Evolutionary conservation across 768 basidiomycete species (phyloP), one percentile per base, ranked within the genome.

Genomic region (Gymnopilus dilepis): DNA sequence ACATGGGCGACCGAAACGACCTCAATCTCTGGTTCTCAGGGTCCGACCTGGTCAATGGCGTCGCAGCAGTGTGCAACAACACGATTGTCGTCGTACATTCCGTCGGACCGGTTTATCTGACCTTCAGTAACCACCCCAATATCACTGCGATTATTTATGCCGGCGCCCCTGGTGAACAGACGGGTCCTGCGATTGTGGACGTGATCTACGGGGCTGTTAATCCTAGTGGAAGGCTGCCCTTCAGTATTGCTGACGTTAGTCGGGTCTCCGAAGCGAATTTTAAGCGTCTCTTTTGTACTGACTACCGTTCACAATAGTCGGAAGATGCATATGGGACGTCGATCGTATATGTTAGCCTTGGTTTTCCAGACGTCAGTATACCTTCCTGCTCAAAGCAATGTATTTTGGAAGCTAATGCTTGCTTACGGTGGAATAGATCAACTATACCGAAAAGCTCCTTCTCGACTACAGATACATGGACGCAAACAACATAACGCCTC

Each of bases 1-100:
- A 89, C 60, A 71, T 73, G 33, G 88, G 88, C 3, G 87, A 90
- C 68, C 77, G 77, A 52, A 84, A 85, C 53, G 86, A 88, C 66
- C 72, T 89, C 4, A 78, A 81, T 21, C 74, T 88, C 2, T 88
- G 87, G 88, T 81, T 74, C 62, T 74, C 78, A 22, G 87, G 86
- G 6, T 84, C 83, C 17, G 78, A 74, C 11, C 73, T 90, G 55
- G 78, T 80, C 71, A 66, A 81, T 58, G 73, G 79, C 0, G 87
- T 90, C 3, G 92, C 94, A 0, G 79, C 84, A 5, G 82, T 85
- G 0, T 88, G 87, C 73, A 84, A 77, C 63, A 93, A 93, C 72
- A 93, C 91, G 4, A 82, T 95, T 56, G 95, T 94, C 24, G 84
- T 96, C 15, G 77, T 91, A 1, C 88, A 94, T 73, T 86, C 86